A percentile compares a stretch with the other conserved stretches of the same genome.
phyloP scores from a whole-genome alignment of 1,284 basidiomycete species.

The Sanghuangporus sanghuang region DNA sequence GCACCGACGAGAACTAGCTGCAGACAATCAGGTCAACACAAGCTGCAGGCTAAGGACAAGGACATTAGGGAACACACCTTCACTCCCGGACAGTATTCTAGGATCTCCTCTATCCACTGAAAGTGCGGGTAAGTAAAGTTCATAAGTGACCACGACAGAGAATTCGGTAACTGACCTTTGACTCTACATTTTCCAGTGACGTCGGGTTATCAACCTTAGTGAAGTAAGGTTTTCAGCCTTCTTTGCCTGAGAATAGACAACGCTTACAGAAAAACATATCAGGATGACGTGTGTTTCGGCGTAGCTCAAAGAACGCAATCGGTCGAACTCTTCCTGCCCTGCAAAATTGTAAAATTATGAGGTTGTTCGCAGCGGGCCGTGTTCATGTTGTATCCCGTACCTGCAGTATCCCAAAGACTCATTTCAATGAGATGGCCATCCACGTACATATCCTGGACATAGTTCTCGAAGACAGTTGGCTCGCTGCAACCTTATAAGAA shows the following conservation, averaged over 20 bases:
- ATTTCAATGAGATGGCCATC: conserved; percentile 85
- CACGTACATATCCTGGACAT: conserved; percentile 80
- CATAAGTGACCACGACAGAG: not conserved
- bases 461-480: conserved; percentile 92
- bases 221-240: too few species aligned
- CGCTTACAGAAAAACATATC: conserved; percentile 85
- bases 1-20: conserved; percentile 84
- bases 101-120: conserved; percentile 85
- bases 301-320: conserved; percentile 86
- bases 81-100: conserved; percentile 90
- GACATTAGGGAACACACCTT: conserved; percentile 51
- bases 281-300: conserved; percentile 94
- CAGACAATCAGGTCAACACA: conserved; percentile 8
- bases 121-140: not conserved
- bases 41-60: conserved; percentile 6
- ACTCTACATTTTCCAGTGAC: conserved; percentile 88
- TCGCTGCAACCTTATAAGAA: conserved; percentile 47
- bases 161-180: conserved; percentile 56
- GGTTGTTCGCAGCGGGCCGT: not conserved
- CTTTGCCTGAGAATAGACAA: not conserved
- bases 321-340: conserved; percentile 97
- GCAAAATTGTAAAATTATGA: not conserved
- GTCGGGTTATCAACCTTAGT: conserved; percentile 82
- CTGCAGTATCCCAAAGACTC: conserved; percentile 95
- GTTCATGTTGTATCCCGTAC: conserved; percentile 37